Base-by-base conservation (phyloP, 2,329 filamentous ascomycete species). In the Nemania diffusa region DNA sequence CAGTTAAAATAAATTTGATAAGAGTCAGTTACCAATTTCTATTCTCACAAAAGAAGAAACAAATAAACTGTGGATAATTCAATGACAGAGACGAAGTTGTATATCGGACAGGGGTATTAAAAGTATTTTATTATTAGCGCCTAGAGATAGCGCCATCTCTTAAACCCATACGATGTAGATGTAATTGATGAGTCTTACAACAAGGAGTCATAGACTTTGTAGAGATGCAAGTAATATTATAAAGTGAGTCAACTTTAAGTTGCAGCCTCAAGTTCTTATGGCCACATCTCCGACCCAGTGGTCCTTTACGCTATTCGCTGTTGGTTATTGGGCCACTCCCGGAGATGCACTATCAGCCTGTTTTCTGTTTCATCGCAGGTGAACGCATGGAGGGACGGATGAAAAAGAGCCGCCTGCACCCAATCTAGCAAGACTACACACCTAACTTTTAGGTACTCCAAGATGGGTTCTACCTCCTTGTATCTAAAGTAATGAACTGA, bases 61-160 rank as follows among this genome's bases (percentile, higher is more conserved):
- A 9, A 66, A 53, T 53, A 32, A 32, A 53, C 57, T 53, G 22
- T 15, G 22, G 57, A 52, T 66, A 58, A 66, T 52, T 66, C 64
- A 40, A 56, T 56, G 5, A 26, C 5, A 52, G 51, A 42, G 32
- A 44, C 17, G 42, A 57, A 32, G 27, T 24, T 17, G 11, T 15
- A 40, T 62, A 48, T 5, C 24, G 44, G 32, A 26, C 40, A 64
- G 40, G 48, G 48, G 55, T 40, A 22, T 55, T 20, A 15, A 44
- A 51, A 22, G 24, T 40, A 20, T 51, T 7, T 27, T 50, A 48
- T 15, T 13, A 56, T 51, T 66, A 62, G 64, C 22, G 52, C 42
- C 32, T 26, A 13, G 6, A 29, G 32, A 44, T 44, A 5, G 5
- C 17, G 40, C 40, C 40, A 17, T 44, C 40, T 60, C 24, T 42